Evolutionary conservation across 2,329 filamentous ascomycete genomes (phyloP).

Genomic region (Hymenoscyphus scutula): DNA sequence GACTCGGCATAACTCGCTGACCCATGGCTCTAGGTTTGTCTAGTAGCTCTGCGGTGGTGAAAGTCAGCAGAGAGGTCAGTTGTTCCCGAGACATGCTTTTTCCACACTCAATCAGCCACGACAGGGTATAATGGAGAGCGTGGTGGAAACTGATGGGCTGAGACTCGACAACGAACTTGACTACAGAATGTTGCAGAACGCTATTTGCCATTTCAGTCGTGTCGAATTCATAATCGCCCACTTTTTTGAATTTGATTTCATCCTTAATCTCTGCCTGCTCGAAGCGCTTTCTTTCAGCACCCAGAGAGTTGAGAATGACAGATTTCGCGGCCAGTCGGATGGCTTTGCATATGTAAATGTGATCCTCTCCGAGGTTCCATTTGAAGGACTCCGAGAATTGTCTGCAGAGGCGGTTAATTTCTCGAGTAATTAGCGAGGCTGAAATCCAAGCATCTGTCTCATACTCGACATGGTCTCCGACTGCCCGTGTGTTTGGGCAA

Average conservation of each 20-base stretch:
- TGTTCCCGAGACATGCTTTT: slow-evolving; percentile 69
- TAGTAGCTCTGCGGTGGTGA: slow-evolving; percentile 68
- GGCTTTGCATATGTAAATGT: slow-evolving; percentile 63
- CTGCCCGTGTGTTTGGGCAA: slow-evolving; percentile 86
- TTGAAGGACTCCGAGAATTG: slow-evolving; percentile 86
- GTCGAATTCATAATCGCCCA: slow-evolving; percentile 80
- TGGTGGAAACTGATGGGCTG: slow-evolving; percentile 97
- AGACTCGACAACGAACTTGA: slow-evolving; percentile 84
- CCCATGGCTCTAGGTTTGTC: slow-evolving; percentile 63
- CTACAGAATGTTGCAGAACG: slow-evolving; percentile 57
- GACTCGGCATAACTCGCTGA: slow-evolving; percentile 50
- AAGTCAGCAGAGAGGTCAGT: slow-evolving; percentile 67
- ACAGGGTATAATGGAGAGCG: slow-evolving; percentile 90
- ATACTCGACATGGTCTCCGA: slow-evolving; percentile 96
- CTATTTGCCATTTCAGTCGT: slow-evolving; percentile 32
- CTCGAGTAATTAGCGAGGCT: slow-evolving; percentile 87
- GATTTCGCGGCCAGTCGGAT: slow-evolving; percentile 75
- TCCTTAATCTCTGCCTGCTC: slow-evolving; percentile 84
- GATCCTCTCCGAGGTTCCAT: slow-evolving; percentile 62
- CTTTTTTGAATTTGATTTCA: slow-evolving; percentile 75
- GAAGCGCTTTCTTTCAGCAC: slow-evolving; percentile 83
- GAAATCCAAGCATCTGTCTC: slow-evolving; percentile 98
- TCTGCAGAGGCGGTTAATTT: slow-evolving; percentile 89
- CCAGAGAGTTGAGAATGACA: slow-evolving; percentile 85
- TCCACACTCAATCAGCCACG: slow-evolving; percentile 90